phyloP scores from a whole-genome alignment of 495 filamentous ascomycete genomes.

The Neurospora sp. region DNA sequence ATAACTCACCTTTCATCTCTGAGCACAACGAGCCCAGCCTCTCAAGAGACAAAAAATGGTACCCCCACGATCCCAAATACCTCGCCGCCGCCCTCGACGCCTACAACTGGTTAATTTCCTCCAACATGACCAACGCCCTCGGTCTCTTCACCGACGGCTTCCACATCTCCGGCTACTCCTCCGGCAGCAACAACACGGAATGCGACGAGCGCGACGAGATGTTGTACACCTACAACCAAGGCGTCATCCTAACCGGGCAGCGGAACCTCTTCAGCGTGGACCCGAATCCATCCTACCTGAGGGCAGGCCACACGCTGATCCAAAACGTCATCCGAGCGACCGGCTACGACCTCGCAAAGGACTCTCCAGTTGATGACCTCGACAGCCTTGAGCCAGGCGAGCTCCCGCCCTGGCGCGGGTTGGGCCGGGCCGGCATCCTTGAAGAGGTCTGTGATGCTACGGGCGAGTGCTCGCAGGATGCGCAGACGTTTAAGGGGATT shows the following conservation, averaged over 20 bases:
- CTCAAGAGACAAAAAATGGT: conserved; percentile 8
- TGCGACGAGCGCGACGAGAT: conserved; percentile 79
- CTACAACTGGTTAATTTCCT: conserved; percentile 68
- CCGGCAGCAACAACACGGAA: conserved; percentile 39
- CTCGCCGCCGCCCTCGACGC: conserved; percentile 63
- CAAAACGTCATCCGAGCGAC: conserved; percentile 64
- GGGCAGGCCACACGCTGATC: conserved; percentile 69
- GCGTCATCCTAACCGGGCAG: conserved; percentile 79
- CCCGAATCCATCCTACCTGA: conserved; percentile 53
- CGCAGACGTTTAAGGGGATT: conserved; percentile 91
- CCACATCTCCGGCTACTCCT: conserved; percentile 63
- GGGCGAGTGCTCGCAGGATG: conserved; percentile 70
- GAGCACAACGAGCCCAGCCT: neutral
- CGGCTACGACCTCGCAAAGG: conserved; percentile 47
- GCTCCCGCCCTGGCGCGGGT: conserved; percentile 54
- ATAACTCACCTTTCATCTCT: conserved; percentile 53
- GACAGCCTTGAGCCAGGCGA: conserved; percentile 6
- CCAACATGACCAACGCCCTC: conserved; percentile 71
- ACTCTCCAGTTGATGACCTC: conserved; percentile 26
- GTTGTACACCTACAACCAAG: conserved; percentile 96
- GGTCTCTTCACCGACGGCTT: conserved; percentile 86
- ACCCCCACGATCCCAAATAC: conserved; percentile 53
- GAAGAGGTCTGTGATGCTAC: conserved; percentile 76
- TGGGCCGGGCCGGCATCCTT: conserved; percentile 69
- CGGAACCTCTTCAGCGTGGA: conserved; percentile 72